These are phyloP conservation scores for Candida pseudoviswanathii DNA, from an alignment of 1,139 yeast genomes.

Conservation along the genomic window DNA sequence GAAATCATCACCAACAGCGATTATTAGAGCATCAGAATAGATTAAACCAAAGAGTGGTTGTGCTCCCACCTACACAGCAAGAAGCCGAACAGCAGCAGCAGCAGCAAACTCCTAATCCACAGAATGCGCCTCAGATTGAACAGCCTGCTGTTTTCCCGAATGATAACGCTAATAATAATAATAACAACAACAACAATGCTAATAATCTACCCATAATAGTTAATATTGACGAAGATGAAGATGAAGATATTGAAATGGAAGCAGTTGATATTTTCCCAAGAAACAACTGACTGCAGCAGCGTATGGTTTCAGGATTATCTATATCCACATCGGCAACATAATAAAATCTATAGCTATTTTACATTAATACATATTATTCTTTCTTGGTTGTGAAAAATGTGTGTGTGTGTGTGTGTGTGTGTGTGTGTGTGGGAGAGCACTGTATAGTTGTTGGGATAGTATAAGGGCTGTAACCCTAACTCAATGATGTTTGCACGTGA, in stretches of 20 bases:
- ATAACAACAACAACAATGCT: slow-evolving; percentile 16
- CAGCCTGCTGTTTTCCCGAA: slow-evolving; percentile 48
- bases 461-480: slow-evolving; percentile 4
- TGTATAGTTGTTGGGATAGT: neutral
- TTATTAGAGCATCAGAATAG: slow-evolving; percentile 18
- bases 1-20: slow-evolving; percentile 33
- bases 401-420: neutral
- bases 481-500: neutral
- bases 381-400: neutral
- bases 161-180: slow-evolving; percentile 15
- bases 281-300: slow-evolving; percentile 8
- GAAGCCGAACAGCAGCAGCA: slow-evolving; percentile 12
- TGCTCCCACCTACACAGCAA: slow-evolving; percentile 6
- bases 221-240: slow-evolving; percentile 32
- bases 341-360: slow-evolving; percentile 2
- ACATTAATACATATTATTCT: neutral
- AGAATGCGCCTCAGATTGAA: slow-evolving; percentile 45
- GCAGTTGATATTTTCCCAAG: slow-evolving; percentile 32
- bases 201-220: slow-evolving; percentile 24
- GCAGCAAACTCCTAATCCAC: slow-evolving; percentile 14
- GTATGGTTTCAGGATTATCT: neutral
- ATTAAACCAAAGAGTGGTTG: slow-evolving; percentile 13
- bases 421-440: neutral
- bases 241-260: slow-evolving; percentile 39
- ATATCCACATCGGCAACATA: neutral